Evolutionary conservation across 805 yeast genomes (phyloP).

Genomic region (Kodamaea lidongshanica): DNA sequence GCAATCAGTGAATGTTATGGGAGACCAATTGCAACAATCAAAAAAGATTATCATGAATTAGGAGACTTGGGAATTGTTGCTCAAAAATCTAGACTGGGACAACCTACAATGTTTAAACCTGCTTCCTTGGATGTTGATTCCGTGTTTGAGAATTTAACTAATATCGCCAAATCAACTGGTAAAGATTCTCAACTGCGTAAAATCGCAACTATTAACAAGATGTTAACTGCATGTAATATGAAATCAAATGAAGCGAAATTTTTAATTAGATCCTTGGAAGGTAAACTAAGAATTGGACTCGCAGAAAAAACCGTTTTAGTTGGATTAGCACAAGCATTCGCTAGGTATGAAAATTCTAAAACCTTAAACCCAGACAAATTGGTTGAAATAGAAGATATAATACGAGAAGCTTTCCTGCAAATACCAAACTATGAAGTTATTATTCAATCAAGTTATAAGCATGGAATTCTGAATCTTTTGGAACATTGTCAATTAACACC

Average conservation of each 20-base stretch:
- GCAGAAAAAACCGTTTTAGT: conserved; percentile 90
- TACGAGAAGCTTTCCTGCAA: conserved; percentile 83
- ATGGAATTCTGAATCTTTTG: conserved; percentile 62
- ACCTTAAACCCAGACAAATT: conserved; percentile 38
- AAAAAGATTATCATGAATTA: conserved; percentile 62
- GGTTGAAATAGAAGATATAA: conserved; percentile 64
- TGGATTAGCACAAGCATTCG: conserved; percentile 78
- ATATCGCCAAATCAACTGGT: conserved; percentile 75
- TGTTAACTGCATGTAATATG: conserved; percentile 81
- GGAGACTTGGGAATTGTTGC: conserved; percentile 95
- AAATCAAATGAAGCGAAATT: conserved; percentile 73
- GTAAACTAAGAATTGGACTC: conserved; percentile 85
- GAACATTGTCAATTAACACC: conserved; percentile 75
- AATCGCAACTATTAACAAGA: conserved; percentile 68
- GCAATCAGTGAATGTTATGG: conserved; percentile 91
- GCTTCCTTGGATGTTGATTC: conserved; percentile 64
- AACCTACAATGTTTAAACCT: conserved; percentile 91
- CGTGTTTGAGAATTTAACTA: conserved; percentile 69
- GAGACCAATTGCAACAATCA: conserved; percentile 62
- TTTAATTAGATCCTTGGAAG: conserved; percentile 83
- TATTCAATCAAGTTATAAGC: conserved; percentile 54
- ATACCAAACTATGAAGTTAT: conserved; percentile 85
- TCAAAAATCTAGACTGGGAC: conserved; percentile 71
- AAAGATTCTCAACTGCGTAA: conserved; percentile 75
- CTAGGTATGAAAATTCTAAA: conserved; percentile 45